A percentile compares a stretch with the other conserved stretches of the same genome.
Conservation (phyloP, 345 rosid genomes). For the Gossypium anomalum region DNA sequence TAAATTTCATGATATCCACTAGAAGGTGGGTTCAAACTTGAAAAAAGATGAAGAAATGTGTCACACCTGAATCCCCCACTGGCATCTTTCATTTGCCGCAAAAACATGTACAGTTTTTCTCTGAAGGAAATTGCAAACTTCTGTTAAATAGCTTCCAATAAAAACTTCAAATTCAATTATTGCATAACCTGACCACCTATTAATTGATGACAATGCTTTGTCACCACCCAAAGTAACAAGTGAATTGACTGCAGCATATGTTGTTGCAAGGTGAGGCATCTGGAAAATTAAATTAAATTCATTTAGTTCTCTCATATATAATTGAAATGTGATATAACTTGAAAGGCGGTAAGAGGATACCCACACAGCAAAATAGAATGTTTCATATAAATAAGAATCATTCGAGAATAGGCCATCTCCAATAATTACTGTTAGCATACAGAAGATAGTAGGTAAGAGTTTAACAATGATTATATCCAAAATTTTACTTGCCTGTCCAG, state of each 20-base stretch:
- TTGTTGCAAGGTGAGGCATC: conserved; percentile 98
- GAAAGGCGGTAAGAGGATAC: background rate
- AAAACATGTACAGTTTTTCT: conserved; percentile 46
- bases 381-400: background rate
- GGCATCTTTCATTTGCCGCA: conserved; percentile 69
- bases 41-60: background rate
- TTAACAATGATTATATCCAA: conserved; percentile 9
- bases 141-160: conserved; percentile 23
- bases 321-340: background rate
- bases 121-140: conserved; percentile 39
- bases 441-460: background rate
- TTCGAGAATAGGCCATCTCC: background rate
- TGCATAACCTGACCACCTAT: conserved; percentile 57
- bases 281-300: conserved; percentile 27
- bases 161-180: conserved; percentile 4
- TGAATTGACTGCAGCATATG: conserved; percentile 88
- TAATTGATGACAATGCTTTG: conserved; percentile 59
- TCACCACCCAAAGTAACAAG: conserved; percentile 84
- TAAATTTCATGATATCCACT: background rate
- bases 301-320: background rate
- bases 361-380: background rate
- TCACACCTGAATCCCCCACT: conserved; percentile 86
- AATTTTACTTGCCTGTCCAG: conserved; percentile 81
- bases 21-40: background rate
- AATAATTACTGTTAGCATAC: conserved; percentile 3